These are phyloP conservation scores for Lumnitzera racemosa DNA, from an alignment of 345 rosid species.

Conservation along the genomic window DNA sequence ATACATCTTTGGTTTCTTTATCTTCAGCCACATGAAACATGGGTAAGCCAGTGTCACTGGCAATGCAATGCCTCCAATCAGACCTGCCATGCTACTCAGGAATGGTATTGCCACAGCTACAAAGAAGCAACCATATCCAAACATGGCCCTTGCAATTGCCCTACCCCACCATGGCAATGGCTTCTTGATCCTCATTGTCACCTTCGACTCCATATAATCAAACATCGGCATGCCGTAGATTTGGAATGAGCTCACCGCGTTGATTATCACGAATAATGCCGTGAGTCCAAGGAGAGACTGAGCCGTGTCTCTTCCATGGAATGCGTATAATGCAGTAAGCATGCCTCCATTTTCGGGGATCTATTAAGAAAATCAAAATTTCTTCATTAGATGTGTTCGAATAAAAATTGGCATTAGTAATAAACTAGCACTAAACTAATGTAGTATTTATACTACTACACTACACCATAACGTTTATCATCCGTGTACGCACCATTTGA, in stretches of 20 bases:
- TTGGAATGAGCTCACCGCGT: slow-evolving; percentile 50
- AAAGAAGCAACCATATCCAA: slow-evolving; percentile 33
- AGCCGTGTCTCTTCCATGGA: slow-evolving; percentile 31
- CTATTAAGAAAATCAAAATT: slow-evolving; percentile 16
- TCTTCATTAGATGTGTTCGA: background rate
- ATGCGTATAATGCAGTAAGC: slow-evolving; percentile 28
- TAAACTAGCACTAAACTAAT: too few species aligned
- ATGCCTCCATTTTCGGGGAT: slow-evolving; percentile 54
- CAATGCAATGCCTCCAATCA: slow-evolving; percentile 51
- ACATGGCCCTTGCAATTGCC: slow-evolving; percentile 27
- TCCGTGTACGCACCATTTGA: slow-evolving; percentile 20
- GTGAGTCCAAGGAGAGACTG: slow-evolving; percentile 31
- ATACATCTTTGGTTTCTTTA: slow-evolving; percentile 35
- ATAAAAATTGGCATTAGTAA: too few species aligned
- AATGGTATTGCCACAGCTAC: slow-evolving; percentile 54
- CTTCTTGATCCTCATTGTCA: slow-evolving; percentile 25
- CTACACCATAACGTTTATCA: too few species aligned
- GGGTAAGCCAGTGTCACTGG: slow-evolving; percentile 59
- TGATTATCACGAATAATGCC: slow-evolving; percentile 43
- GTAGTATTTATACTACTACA: too few species aligned
- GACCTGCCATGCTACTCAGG: slow-evolving; percentile 44
- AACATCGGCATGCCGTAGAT: slow-evolving; percentile 59
- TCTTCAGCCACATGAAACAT: slow-evolving; percentile 63
- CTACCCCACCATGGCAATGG: slow-evolving; percentile 49
- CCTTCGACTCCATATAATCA: slow-evolving; percentile 44